Percentiles rank a stretch among this genome's conserved stretches.
Evolutionary conservation across 2,329 filamentous ascomycete species (phyloP).

Genomic region (Sclerotinia nivalis): DNA sequence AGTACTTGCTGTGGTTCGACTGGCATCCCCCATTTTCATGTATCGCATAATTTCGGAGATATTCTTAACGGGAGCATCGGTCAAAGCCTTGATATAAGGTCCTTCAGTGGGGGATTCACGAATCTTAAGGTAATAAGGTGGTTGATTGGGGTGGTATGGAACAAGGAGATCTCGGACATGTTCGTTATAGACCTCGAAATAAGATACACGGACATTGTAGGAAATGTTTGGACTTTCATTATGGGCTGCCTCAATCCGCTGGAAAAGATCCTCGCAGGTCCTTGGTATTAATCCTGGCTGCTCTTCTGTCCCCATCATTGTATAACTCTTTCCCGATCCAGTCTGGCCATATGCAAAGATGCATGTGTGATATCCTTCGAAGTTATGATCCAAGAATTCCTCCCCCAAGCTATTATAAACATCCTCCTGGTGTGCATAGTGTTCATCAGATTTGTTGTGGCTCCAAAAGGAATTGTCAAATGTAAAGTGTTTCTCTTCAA

Average conservation of each 20-base stretch:
- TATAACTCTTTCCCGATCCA: constrained; percentile 96
- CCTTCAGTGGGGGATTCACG: constrained; percentile 93
- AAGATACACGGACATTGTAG: constrained; percentile 95
- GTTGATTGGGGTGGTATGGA: constrained; percentile 66
- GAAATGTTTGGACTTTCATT: constrained; percentile 87
- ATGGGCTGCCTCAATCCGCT: constrained; percentile 74
- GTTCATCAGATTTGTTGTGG: constrained; percentile 72
- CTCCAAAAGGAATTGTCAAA: constrained; percentile 99
- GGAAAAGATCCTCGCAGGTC: constrained; percentile 94
- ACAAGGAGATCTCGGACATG: constrained; percentile 93
- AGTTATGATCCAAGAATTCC: constrained; percentile 98
- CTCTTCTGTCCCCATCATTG: constrained; percentile 89
- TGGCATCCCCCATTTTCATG: constrained; percentile 88
- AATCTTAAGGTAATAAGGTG: constrained; percentile 93
- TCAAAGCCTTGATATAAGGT: constrained; percentile 95
- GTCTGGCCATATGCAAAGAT: constrained; percentile 99
- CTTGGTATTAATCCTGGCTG: constrained; percentile 90
- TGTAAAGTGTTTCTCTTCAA: constrained; percentile 88
- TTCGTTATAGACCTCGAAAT: constrained; percentile 99
- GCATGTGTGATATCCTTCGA: constrained; percentile 98
- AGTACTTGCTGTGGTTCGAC: constrained; percentile 85
- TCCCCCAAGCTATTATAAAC: constrained; percentile 93
- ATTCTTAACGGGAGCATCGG: constrained; percentile 86
- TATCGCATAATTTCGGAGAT: constrained; percentile 83
- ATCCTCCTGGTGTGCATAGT: constrained; percentile 90